Base-by-base conservation (phyloP, 2,329 filamentous ascomycete species). In the Helminthosporium solani region DNA sequence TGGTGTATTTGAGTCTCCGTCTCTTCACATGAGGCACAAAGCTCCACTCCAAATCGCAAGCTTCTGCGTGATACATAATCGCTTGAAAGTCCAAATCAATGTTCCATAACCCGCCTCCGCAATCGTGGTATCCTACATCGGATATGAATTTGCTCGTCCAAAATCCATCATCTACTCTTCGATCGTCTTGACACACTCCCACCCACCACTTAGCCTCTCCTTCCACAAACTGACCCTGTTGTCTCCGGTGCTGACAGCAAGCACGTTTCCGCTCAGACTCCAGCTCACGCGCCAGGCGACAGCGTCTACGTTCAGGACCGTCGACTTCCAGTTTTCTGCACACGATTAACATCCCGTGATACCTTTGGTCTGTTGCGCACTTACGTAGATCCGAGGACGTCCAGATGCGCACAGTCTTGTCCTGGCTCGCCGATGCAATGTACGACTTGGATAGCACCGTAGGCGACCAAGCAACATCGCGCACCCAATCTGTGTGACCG, bases 191-290 rank as follows among this genome's bases (percentile, higher is more conserved):
- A 97, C 89, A 64, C 88, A 89, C 74, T 97, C 91, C 94, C 94
- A 99, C 67, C 95, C 89, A 44, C 94, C 94, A 69, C 87, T 88
- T 60, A 99, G 77, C 70, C 95, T 95, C 81, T 99, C 94, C 81
- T 97, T 99, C 92, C 92, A 99, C 70, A 99, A 73, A 43, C 87
- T 95, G 45, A 99, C 91, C 75, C 95, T 91, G 78, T 99, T 99
- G 74, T 99, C 92, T 20, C 87, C 89, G 31, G 90, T 90, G 67
- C 88, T 94, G 52, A 96, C 90, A 8, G 94, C 94, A 61, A 99
- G 78, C 16, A 97, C 91, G 69, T 99, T 99, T 42, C 94, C 94
- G 71, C 90, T 96, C 67, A 97, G 78, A 61, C 90, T 96, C 94
- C 94, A 99, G 78, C 90, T 96, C 36, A 96, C 94, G 45, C 94